Conservation (phyloP, 176 grass and related monocot genomes). For the Oropetium thomaeum region DNA sequence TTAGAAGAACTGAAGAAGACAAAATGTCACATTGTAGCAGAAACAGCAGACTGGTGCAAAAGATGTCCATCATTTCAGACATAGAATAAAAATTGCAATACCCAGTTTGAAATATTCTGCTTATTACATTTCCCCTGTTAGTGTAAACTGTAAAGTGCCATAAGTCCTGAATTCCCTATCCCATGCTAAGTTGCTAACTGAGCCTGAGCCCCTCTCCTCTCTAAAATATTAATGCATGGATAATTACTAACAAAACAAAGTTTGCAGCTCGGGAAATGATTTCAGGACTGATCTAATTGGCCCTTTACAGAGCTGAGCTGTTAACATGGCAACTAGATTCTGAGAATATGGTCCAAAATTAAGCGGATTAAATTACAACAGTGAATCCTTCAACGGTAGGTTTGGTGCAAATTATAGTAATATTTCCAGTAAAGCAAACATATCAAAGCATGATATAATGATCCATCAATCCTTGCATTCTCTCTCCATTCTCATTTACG, state of each 20-base stretch:
- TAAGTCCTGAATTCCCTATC: not conserved
- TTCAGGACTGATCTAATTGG: not conserved
- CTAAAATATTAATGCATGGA: not conserved
- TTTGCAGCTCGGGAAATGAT: not conserved
- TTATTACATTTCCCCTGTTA: not conserved
- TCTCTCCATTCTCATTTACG: no score
- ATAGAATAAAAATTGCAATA: not conserved
- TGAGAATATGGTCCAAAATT: not conserved
- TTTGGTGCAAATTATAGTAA: not conserved
- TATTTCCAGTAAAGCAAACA: not conserved
- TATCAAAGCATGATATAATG: not conserved
- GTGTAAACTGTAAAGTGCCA: not conserved
- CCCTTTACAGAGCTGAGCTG: not conserved
- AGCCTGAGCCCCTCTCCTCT: not conserved
- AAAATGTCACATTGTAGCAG: not conserved
- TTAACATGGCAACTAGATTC: conserved; percentile 7
- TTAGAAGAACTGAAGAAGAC: not conserved
- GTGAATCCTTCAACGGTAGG: not conserved
- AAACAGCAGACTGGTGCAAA: conserved; percentile 1
- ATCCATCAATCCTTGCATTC: not conserved
- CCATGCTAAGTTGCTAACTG: not conserved
- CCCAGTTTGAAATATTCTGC: not conserved
- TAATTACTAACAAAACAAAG: not conserved
- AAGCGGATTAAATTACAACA: not conserved
- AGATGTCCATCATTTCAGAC: not conserved